Conservation (phyloP, 1,139 yeast genomes). For the Hanseniaspora sp. region DNA sequence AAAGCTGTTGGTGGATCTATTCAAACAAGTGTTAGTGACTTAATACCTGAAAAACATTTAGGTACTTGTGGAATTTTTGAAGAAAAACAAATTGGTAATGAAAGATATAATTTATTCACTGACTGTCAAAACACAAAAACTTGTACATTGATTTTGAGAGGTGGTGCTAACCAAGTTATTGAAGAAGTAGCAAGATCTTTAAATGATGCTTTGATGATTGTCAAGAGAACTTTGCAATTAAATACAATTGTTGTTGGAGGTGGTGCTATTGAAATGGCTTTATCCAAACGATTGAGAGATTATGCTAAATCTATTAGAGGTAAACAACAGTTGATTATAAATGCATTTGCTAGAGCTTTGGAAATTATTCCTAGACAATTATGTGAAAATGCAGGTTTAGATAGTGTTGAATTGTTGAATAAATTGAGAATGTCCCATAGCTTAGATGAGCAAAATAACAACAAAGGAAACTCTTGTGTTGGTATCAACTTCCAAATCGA, state of each 20-base stretch:
- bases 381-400: constrained; percentile 96
- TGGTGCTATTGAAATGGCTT: constrained; percentile 97
- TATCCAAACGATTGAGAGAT: constrained; percentile 79
- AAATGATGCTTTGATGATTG: constrained; percentile 98
- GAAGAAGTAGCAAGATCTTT: constrained; percentile 96
- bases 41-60: constrained; percentile 49
- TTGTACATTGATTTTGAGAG: constrained; percentile 84
- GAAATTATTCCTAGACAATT: constrained; percentile 95
- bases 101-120: constrained; percentile 80
- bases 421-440: constrained; percentile 88
- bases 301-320: constrained; percentile 83
- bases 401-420: constrained; percentile 84
- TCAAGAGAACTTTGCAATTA: constrained; percentile 83
- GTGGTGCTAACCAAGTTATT: constrained; percentile 97
- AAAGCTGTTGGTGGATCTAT: constrained; percentile 89
- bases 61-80: constrained; percentile 83
- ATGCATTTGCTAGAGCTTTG: constrained; percentile 86
- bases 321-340: constrained; percentile 82
- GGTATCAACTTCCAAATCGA: constrained; percentile 89
- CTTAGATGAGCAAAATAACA: neutral
- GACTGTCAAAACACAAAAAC: constrained; percentile 92
- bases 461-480: constrained; percentile 77
- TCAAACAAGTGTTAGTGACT: constrained; percentile 81
- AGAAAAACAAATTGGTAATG: constrained; percentile 91
- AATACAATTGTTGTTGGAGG: constrained; percentile 93